Conservation (phyloP, 2,329 filamentous ascomycete species). For the Neonectria sp. region DNA sequence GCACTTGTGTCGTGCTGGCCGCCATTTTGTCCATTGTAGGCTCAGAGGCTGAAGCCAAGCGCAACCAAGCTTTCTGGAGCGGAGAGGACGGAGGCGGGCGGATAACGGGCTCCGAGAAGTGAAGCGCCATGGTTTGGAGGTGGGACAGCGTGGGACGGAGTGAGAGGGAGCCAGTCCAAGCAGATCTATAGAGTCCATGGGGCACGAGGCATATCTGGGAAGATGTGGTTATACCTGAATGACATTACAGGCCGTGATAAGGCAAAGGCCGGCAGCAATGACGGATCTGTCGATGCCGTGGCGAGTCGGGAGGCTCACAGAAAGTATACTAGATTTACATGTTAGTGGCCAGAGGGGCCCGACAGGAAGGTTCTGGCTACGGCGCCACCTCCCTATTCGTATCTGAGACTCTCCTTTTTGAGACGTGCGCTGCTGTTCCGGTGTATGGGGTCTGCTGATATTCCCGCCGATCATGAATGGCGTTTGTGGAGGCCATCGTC, state of each 20-base stretch:
- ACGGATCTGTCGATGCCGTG: constrained; percentile 16
- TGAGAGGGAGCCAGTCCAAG: not conserved
- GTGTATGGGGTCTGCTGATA: not conserved
- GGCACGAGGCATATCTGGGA: not conserved
- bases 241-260: not conserved
- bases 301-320: constrained; percentile 5
- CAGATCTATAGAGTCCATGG: not conserved
- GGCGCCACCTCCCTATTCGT: not conserved
- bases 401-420: not conserved
- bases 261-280: not conserved
- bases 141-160: not conserved
- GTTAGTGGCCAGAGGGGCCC: not conserved
- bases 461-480: not conserved
- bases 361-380: constrained; percentile 1
- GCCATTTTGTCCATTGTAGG: not conserved
- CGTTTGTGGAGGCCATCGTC: no score
- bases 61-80: not conserved
- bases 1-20: not conserved
- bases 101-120: not conserved
- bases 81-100: not conserved
- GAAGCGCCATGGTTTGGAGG: not conserved
- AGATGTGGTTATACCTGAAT: no score
- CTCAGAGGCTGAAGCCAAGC: not conserved
- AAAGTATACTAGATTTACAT: not conserved
- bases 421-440: not conserved